Base-by-base conservation (phyloP, 257 asterid species). In the Nicotiana obtusifolia region DNA sequence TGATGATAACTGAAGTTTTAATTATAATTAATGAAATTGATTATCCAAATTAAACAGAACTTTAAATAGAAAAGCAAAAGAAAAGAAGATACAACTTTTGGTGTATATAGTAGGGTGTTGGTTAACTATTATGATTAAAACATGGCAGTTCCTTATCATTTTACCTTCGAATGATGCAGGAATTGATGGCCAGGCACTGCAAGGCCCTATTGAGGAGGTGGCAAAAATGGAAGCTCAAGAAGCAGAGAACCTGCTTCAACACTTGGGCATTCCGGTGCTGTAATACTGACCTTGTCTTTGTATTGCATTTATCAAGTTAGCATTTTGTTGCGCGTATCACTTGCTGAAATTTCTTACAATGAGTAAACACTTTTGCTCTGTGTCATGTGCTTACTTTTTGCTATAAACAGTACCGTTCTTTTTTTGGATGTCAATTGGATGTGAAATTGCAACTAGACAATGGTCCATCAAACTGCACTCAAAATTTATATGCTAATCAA, bases 131-230 rank as follows among this genome's bases (percentile, higher is more conserved):
- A n/a, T 37, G 33, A 20, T 71, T 20, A 20, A 33, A 71, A 71
- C 59, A 10, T 44, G 53, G 26, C 17, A 77, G 10, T 85, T 64
- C 78, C 66, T 78, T 3, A 75, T 76, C 35, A 35, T 60, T 76
- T 52, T 5, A 19, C 47, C 49, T 37, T 13, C 13, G 30, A 49
- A 11, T 6, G 71, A 67, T 85, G 87, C 82, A 90, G 94, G 88
- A 56, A 68, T 80, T 31, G 86, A 84, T 66, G 91, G 85, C 53
- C 84, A 87, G 81, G 86, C 88, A 69, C 53, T 90, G 80, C 90
- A 85, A 20, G 97, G 93, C 19, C 97, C 97, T 11, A 91, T 93
- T 81, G 92, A 93, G 89, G 91, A 92, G 84, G 97, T 92, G 80
- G 97, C 97, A 5, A 87, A 89, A 81, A 79, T 87, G 64, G 95